Conservation (phyloP, 1,284 basidiomycete species). For the Sphagnurus paluster region DNA sequence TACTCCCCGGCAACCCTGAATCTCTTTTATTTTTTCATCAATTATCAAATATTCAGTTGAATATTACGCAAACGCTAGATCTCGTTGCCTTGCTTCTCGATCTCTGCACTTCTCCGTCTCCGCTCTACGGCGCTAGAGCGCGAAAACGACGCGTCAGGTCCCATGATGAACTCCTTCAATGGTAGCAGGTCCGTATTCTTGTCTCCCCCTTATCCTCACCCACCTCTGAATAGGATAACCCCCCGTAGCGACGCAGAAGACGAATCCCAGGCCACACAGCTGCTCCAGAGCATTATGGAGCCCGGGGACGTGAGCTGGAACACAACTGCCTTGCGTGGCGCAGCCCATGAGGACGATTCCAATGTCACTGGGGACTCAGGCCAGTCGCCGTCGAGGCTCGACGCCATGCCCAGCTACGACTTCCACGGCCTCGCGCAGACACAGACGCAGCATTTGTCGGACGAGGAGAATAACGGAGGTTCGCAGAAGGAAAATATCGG, state of each 20-base stretch:
- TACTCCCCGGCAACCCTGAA: too few relatives aligned
- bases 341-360: constrained; percentile 17
- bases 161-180: constrained; percentile 14
- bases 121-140: constrained; percentile 1
- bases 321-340: constrained; percentile 17
- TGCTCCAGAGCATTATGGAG: constrained; percentile 37
- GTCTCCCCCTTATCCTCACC: background rate
- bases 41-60: constrained; percentile 2
- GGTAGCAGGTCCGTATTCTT: constrained; percentile 22
- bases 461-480: constrained; percentile 33
- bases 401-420: constrained; percentile 45
- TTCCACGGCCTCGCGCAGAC: constrained; percentile 57
- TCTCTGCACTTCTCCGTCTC: constrained; percentile 1
- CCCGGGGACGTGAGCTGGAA: constrained; percentile 19
- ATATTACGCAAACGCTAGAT: constrained; percentile 1
- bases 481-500: constrained; percentile 54
- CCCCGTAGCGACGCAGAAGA: constrained; percentile 29
- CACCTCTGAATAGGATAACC: background rate
- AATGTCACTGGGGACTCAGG: constrained; percentile 30
- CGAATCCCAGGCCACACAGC: constrained; percentile 44
- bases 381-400: constrained; percentile 31
- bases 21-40: constrained; percentile 2
- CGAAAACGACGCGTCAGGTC: constrained; percentile 8
- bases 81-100: background rate
- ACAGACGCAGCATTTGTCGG: constrained; percentile 40